Evolutionary conservation across 2,329 filamentous ascomycete genomes (phyloP).

Genomic region (Cytospora piceicola): DNA sequence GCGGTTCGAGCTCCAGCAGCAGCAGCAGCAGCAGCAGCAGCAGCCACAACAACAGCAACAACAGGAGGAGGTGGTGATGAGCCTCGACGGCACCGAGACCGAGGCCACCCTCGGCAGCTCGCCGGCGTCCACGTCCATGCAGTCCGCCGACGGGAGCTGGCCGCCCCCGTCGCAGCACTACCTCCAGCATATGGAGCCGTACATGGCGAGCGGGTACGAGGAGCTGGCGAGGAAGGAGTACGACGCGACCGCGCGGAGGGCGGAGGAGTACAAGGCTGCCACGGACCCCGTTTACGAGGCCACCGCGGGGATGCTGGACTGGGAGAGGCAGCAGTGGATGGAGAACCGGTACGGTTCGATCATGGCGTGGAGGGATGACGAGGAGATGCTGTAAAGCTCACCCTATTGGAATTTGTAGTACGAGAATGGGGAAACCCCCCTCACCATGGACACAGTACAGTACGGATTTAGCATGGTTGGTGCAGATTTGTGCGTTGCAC

Average conservation of each 20-base stretch:
- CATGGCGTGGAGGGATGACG: slow-evolving; percentile 29
- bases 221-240: slow-evolving; percentile 67
- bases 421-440: neutral
- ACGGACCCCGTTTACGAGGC: slow-evolving; percentile 71
- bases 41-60: slow-evolving; percentile 36
- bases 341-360: slow-evolving; percentile 70
- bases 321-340: slow-evolving; percentile 60
- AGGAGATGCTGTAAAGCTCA: slow-evolving; percentile 28
- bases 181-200: slow-evolving; percentile 69
- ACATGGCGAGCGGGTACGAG: slow-evolving; percentile 83
- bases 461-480: slow-evolving; percentile 16
- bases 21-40: slow-evolving; percentile 42
- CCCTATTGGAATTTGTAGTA: neutral
- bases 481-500: slow-evolving; percentile 13
- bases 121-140: slow-evolving; percentile 47
- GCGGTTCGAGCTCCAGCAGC: slow-evolving; percentile 60
- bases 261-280: slow-evolving; percentile 54
- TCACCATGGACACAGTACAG: slow-evolving; percentile 1
- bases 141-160: slow-evolving; percentile 60
- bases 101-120: slow-evolving; percentile 22
- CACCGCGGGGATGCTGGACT: slow-evolving; percentile 43
- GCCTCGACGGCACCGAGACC: slow-evolving; percentile 54
- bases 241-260: slow-evolving; percentile 51
- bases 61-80: slow-evolving; percentile 45
- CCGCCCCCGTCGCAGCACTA: slow-evolving; percentile 39